A percentile compares a stretch with the other conserved stretches of the same genome.
These are phyloP conservation scores for Leishmania guyanensis DNA, from an alignment of 208 protist species.

Conservation along the genomic window DNA sequence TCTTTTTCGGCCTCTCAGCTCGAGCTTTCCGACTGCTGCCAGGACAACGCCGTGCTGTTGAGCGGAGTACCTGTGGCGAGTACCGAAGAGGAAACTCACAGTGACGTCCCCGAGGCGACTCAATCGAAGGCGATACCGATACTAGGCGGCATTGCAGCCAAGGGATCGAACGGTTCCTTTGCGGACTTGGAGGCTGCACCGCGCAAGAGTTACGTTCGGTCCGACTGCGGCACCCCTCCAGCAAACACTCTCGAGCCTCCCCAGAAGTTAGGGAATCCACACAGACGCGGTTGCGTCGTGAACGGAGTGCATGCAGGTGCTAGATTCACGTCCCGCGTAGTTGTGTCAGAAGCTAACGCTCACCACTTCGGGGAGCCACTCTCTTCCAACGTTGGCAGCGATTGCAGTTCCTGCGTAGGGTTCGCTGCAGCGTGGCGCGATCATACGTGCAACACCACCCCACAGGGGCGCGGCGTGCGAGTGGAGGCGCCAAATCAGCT, in stretches of 20 bases:
- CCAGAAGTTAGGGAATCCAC: too few relatives aligned
- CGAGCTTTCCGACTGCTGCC: neutral
- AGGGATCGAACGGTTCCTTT: neutral
- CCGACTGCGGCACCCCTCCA: conserved; percentile 10
- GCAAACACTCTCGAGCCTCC: neutral
- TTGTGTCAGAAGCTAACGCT: neutral
- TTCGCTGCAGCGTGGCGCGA: neutral
- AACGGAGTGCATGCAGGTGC: neutral
- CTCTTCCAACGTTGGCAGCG: neutral
- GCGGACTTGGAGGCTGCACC: conserved; percentile 40
- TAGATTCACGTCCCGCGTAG: too few relatives aligned
- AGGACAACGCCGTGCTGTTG: conserved; percentile 7
- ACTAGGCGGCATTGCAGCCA: neutral
- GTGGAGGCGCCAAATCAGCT: neutral
- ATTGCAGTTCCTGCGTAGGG: neutral
- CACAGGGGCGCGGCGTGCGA: conserved; percentile 4
- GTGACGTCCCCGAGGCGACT: neutral
- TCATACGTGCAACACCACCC: neutral
- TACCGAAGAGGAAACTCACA: conserved; percentile 4
- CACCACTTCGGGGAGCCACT: neutral
- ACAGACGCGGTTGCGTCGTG: neutral
- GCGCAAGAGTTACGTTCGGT: conserved; percentile 47
- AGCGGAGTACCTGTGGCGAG: neutral
- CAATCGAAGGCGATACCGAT: neutral
- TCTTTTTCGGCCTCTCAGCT: conserved; percentile 2